phyloP scores from a whole-genome alignment of 305 asterid species.

The Fraxinus ornus region DNA sequence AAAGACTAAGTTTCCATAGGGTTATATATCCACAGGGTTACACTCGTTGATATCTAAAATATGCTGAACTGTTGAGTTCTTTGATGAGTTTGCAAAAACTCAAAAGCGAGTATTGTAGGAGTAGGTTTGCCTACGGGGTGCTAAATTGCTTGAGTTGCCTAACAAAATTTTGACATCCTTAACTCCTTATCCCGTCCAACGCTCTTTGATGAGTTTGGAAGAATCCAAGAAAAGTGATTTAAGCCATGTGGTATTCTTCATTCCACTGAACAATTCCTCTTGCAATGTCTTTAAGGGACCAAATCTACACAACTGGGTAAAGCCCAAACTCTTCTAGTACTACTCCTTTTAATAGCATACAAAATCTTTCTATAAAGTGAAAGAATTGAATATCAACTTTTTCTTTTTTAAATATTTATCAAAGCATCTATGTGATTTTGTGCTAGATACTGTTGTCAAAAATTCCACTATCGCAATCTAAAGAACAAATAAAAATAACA shows the following conservation, averaged over 20 bases:
- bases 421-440: background rate
- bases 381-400: constrained; percentile 36
- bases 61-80: no score
- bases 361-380: constrained; percentile 36
- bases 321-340: background rate
- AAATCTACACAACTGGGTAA: constrained; percentile 24
- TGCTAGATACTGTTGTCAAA: no score
- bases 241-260: constrained; percentile 34
- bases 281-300: constrained; percentile 37
- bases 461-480: no score
- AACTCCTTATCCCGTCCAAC: background rate
- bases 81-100: no score
- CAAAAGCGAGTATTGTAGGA: background rate
- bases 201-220: constrained; percentile 3
- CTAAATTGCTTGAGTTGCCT: background rate
- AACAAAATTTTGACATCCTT: background rate
- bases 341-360: constrained; percentile 22
- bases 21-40: no score
- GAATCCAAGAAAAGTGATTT: constrained; percentile 23
- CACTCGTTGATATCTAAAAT: no score
- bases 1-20: no score
- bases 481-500: no score
- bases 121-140: background rate
- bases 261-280: constrained; percentile 26
- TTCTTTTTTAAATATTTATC: background rate